Percentiles rank a stretch among this genome's conserved stretches.
Conservation (phyloP, 257 asterid species). For the Avicennia marina region DNA sequence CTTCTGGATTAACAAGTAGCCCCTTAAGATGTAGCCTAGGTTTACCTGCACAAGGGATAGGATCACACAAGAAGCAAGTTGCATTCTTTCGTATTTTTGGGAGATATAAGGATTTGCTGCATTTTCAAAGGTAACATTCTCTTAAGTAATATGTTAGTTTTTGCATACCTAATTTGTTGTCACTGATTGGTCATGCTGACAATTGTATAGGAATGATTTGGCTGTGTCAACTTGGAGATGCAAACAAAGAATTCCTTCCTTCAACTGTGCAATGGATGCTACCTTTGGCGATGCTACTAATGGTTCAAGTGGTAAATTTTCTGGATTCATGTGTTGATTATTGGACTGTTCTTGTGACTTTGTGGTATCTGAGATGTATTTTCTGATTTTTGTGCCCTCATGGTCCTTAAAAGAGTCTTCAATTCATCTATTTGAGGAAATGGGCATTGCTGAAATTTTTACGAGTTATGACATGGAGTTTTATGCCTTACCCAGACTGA, state of each 20-base stretch:
- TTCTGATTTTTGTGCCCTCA: neutral
- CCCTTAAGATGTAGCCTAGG: no score
- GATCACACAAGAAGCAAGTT: conserved; percentile 36
- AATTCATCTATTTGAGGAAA: no score
- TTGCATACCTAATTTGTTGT: neutral
- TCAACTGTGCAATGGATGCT: conserved; percentile 85
- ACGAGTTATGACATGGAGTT: neutral
- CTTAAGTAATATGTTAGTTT: neutral
- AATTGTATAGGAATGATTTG: conserved; percentile 35
- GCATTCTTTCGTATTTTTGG: conserved; percentile 21
- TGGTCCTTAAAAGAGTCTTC: neutral
- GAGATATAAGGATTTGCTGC: conserved; percentile 29
- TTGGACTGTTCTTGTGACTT: neutral
- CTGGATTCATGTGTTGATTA: neutral
- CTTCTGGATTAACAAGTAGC: conserved; percentile 64
- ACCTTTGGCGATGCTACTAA: conserved; percentile 60
- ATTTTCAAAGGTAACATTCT: conserved; percentile 34
- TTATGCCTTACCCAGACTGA: neutral
- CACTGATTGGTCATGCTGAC: conserved; percentile 15
- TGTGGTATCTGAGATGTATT: neutral
- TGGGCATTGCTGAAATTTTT: no score
- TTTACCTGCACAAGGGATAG: conserved; percentile 35
- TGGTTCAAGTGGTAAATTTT: conserved; percentile 55
- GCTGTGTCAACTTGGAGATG: conserved; percentile 36
- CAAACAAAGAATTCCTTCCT: conserved; percentile 25